A percentile compares a stretch with the other conserved stretches of the same genome.
phyloP scores from a whole-genome alignment of 108 stramenopile genomes.

The Cyclotella sp. region DNA sequence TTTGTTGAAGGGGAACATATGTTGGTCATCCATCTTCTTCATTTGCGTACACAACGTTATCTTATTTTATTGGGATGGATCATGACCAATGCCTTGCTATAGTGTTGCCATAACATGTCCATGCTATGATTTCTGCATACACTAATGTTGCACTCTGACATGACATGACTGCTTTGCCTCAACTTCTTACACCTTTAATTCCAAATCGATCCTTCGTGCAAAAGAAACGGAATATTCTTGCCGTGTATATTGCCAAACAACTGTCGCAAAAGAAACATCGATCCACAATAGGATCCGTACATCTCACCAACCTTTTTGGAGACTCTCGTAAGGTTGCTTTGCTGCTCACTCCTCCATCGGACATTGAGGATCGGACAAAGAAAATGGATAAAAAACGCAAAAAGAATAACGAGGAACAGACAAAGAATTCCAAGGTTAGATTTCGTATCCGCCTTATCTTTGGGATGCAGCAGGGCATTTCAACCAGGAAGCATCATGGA shows the following conservation, averaged over 20 bases:
- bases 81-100: too few relatives aligned
- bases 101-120: too few relatives aligned
- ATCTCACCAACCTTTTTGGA: constrained; percentile 49
- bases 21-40: too few relatives aligned
- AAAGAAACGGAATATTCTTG: constrained; percentile 80
- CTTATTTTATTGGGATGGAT: too few relatives aligned
- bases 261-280: constrained; percentile 64
- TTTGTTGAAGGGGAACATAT: too few relatives aligned
- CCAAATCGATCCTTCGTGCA: background rate
- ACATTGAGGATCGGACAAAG: constrained; percentile 2
- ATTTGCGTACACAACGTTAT: background rate
- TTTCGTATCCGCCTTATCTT: constrained; percentile 81
- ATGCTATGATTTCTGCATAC: too few relatives aligned
- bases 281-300: constrained; percentile 50
- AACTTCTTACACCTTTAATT: background rate
- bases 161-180: background rate
- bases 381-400: constrained; percentile 34
- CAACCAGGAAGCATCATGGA: constrained; percentile 1
- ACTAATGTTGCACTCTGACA: too few relatives aligned
- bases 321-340: constrained; percentile 56
- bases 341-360: constrained; percentile 57
- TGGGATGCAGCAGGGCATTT: constrained; percentile 58
- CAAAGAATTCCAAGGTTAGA: constrained; percentile 33
- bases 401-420: constrained; percentile 19
- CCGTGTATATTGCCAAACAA: constrained; percentile 60